Evolutionary conservation across 257 asterid genomes (phyloP).

Genomic region (Solanum etuberosum): DNA sequence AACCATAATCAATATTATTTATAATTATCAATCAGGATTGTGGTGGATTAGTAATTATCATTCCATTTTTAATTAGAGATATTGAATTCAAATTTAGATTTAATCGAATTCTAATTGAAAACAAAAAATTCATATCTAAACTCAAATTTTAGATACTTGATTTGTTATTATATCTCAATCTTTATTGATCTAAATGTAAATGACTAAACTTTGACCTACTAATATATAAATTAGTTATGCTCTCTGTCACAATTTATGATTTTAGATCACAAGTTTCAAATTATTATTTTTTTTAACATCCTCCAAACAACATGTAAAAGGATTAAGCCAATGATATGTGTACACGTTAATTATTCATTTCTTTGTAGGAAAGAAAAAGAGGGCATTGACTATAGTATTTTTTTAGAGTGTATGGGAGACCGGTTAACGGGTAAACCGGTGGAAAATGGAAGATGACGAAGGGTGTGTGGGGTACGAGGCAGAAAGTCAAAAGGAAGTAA

Average conservation of each 20-base stretch:
- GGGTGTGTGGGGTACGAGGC: not conserved
- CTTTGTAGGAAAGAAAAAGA: conserved; percentile 1
- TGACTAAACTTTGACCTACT: not conserved
- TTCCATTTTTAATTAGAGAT: too few relatives aligned
- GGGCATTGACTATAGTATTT: conserved; percentile 25
- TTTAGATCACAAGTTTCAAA: too few relatives aligned
- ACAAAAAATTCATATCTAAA: too few relatives aligned
- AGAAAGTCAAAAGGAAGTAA: conserved; percentile 56
- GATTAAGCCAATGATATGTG: conserved; percentile 3
- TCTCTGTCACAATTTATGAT: not conserved
- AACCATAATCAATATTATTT: not conserved
- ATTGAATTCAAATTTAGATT: too few relatives aligned
- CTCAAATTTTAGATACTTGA: too few relatives aligned
- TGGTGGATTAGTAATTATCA: too few relatives aligned
- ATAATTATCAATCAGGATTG: too few relatives aligned
- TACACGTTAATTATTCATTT: conserved; percentile 17
- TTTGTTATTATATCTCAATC: not conserved
- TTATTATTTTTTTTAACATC: too few relatives aligned
- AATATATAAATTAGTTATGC: not conserved
- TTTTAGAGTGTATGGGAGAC: conserved; percentile 8
- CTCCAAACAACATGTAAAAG: not conserved
- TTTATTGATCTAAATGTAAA: not conserved
- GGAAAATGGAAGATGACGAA: conserved; percentile 6
- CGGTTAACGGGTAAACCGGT: conserved; percentile 19
- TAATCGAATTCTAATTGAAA: too few relatives aligned